These are phyloP conservation scores for Mycena crocata DNA, from an alignment of 768 basidiomycete genomes.

Conservation along the genomic window DNA sequence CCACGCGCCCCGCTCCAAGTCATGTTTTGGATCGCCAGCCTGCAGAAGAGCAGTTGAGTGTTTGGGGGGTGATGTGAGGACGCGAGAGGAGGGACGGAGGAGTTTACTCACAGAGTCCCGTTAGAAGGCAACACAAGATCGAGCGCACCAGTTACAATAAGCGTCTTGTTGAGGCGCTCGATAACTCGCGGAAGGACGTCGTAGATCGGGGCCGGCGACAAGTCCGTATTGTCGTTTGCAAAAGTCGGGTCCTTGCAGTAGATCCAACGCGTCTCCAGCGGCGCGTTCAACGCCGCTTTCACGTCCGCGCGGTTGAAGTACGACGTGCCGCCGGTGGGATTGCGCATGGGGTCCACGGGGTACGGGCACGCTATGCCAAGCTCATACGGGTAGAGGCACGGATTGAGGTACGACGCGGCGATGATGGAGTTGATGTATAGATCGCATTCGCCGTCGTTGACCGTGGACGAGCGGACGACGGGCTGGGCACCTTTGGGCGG, in stretches of 20 bases:
- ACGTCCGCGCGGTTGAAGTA: constrained; percentile 12
- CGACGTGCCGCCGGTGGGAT: neutral
- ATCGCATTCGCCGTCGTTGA: neutral
- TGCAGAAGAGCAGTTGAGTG: neutral
- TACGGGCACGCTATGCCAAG: neutral
- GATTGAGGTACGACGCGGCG: neutral
- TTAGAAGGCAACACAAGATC: constrained; percentile 4
- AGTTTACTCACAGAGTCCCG: neutral
- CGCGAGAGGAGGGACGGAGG: neutral
- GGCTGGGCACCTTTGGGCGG: constrained; percentile 6
- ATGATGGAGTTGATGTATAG: neutral
- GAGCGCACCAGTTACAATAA: constrained; percentile 5
- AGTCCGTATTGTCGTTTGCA: neutral
- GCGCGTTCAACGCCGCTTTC: neutral
- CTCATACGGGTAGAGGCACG: constrained; percentile 2
- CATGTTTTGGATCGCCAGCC: constrained; percentile 23
- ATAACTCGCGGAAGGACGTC: constrained; percentile 4
- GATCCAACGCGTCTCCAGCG: neutral
- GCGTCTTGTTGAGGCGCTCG: constrained; percentile 6
- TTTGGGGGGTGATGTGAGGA: too few relatives aligned
- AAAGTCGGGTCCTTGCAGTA: neutral
- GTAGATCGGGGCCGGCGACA: neutral
- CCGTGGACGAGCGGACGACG: neutral
- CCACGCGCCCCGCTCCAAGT: constrained; percentile 14
- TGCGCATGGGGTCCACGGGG: neutral